Base-by-base conservation (phyloP, 2,329 filamentous ascomycete species). In the Mycosphaerelloides madeirae region DNA sequence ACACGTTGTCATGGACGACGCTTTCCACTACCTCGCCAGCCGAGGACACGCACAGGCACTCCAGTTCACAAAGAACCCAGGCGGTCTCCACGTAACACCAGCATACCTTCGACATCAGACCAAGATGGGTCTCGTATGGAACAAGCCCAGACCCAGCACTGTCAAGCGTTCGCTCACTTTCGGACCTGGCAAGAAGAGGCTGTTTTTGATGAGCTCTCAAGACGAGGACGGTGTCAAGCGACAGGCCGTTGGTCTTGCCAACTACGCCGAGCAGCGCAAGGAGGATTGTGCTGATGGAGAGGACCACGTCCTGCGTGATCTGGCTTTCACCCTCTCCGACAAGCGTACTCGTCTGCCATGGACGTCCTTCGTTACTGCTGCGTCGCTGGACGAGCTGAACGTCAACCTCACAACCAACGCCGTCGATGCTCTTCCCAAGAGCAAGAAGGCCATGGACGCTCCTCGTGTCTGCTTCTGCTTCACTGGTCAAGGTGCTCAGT, bases 401-500 rank as follows among this genome's bases (percentile, higher is more conserved):
- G 22, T 29, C 20, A 31, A 22, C 14, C 25, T 40, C 28, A 28
- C 38, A 6, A 31, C 22, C 9, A 25, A 25, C 9, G 22, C 22
- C 9, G 22, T 25, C 22, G 22, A 25, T 25, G 22, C 22, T 25
- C 22, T 25, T 25, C 22, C 22, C 22, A 25, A 25, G 9, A 25
- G 22, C 22, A 25, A 25, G 22, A 25, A 25, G 22, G 22, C 22
- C 22, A 25, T 25, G 22, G 22, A 25, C 9, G 57, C 58, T 32
- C 43, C 61, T 2, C 38, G 41, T 3, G 44, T 71, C 13, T 57
- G 59, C 1, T 71, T 73, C 44, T 50, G 54, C 6, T 69, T 69
- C 49, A 68, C 67, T n/a, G 66, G 67, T 3, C 66, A 69, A 43
- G 29, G 50, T 76, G 36, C 50, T 20, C 43, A 50, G 29, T 51